These are phyloP conservation scores for Alternaria hordeiaustralica DNA, from an alignment of 2,329 filamentous ascomycete genomes.

Conservation along the genomic window DNA sequence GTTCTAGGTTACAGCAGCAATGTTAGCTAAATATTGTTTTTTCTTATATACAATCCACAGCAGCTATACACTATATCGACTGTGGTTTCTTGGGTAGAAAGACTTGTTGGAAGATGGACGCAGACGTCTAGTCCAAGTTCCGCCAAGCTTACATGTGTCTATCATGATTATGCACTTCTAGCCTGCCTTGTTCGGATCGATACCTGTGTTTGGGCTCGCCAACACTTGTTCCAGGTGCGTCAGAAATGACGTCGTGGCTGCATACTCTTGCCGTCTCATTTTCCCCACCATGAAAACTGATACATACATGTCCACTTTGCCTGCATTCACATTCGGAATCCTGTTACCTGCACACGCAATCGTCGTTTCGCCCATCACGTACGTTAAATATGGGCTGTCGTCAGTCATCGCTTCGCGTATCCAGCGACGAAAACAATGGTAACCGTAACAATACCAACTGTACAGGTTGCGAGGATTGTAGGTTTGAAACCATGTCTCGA, in stretches of 20 bases:
- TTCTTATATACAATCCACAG: neutral
- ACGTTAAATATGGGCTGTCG: slow-evolving; percentile 2
- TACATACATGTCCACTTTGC: neutral
- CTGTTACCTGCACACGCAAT: neutral
- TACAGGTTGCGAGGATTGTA: slow-evolving; percentile 10
- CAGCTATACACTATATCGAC: neutral
- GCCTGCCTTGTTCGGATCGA: neutral
- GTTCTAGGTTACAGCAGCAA: slow-evolving; percentile 53
- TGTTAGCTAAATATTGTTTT: slow-evolving; percentile 25
- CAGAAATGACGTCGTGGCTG: slow-evolving; percentile 2
- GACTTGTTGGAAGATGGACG: neutral
- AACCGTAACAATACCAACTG: slow-evolving; percentile 10
- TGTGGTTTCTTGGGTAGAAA: neutral
- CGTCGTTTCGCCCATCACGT: neutral
- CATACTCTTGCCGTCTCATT: neutral
- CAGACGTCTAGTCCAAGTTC: neutral
- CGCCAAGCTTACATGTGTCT: neutral
- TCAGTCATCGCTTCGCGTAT: neutral
- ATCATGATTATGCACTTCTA: neutral
- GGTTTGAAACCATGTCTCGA: neutral
- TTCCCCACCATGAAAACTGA: neutral
- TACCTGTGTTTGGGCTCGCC: neutral
- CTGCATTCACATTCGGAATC: neutral
- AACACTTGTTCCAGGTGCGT: neutral
- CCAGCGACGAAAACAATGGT: neutral